Evolutionary conservation across 352 stramenopile genomes (phyloP), one percentile per base, ranked within the genome.

Genomic region (Globisporangium spinosum): DNA sequence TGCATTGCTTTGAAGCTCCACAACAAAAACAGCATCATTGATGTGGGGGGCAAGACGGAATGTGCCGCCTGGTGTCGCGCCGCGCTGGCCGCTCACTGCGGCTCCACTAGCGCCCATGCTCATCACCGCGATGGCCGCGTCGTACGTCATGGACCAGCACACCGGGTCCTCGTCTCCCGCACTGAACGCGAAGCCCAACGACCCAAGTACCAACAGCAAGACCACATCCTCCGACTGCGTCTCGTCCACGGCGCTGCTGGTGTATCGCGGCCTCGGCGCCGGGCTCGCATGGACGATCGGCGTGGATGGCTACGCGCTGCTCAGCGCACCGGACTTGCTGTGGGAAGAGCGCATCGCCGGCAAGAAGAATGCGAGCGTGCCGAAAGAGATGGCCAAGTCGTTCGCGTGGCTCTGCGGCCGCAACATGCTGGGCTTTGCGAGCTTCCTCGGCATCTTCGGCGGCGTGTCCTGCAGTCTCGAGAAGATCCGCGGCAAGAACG

Each of bases 271-370:
- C 7, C 34, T 93, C 22, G 82, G 82, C 25, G 80, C 86, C 13
- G 86, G 86, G 25, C 29, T 90, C 12, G 84, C 85, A 27, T 94
- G 86, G 86, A 93, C 86, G 3, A 72, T 94, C n/a, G 80, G 71
- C 45, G 83, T 91, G 40, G 86, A 94, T 49, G 74, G 74, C 15
- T 94, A 94, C 69, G 72, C 65, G 38, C 56, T 93, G 34, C 59
- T 88, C 17, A 71, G 67, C 17, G 73, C 74, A 17, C 72, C 77
- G 3, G 71, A 83, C 8, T 29, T 32, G 3, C 63, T 83, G 35
- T 90, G 79, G 82, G 62, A 53, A 3, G 69, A 82, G 43, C 71
- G 69, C 32, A 58, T 88, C 27, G 74, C 69, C 9, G 66, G 43
- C 13, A 76, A 70, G 13, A 70, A 32, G 8, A 43, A 61, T 22